Evolutionary conservation across 345 rosid species (phyloP).

Genomic region (Eucalyptus decipiens): DNA sequence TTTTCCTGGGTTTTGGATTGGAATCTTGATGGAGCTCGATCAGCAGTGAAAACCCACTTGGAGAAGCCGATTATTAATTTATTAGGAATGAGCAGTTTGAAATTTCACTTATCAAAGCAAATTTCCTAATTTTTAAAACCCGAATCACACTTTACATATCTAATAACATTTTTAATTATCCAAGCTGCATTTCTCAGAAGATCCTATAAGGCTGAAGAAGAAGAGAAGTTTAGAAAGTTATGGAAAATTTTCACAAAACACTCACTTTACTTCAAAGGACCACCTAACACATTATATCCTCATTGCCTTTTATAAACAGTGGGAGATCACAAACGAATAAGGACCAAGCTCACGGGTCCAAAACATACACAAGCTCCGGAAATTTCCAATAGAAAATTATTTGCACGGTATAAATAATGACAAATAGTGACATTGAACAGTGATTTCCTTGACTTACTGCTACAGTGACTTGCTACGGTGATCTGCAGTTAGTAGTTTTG

Average conservation of each 20-base stretch:
- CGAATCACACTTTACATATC: background rate
- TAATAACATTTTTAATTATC: too few relatives aligned
- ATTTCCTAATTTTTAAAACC: too few relatives aligned
- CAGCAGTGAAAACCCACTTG: background rate
- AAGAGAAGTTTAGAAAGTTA: too few relatives aligned
- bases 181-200: rapidly evolving
- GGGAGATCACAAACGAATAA: too few relatives aligned
- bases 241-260: too few relatives aligned
- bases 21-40: background rate
- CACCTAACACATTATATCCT: rapidly evolving
- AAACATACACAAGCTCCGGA: rapidly evolving
- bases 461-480: too few relatives aligned
- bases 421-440: rapidly evolving
- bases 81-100: too few relatives aligned
- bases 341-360: rapidly evolving
- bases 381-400: rapidly evolving
- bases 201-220: rapidly evolving
- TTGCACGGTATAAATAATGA: rapidly evolving
- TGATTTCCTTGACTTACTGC: rapidly evolving
- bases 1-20: background rate
- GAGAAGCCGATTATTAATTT: background rate
- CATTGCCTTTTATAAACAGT: rapidly evolving
- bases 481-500: rapidly evolving
- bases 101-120: too few relatives aligned
- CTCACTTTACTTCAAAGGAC: too few relatives aligned